These are phyloP conservation scores for Penicillium salamii DNA, from an alignment of 495 filamentous ascomycete genomes.

Conservation along the genomic window DNA sequence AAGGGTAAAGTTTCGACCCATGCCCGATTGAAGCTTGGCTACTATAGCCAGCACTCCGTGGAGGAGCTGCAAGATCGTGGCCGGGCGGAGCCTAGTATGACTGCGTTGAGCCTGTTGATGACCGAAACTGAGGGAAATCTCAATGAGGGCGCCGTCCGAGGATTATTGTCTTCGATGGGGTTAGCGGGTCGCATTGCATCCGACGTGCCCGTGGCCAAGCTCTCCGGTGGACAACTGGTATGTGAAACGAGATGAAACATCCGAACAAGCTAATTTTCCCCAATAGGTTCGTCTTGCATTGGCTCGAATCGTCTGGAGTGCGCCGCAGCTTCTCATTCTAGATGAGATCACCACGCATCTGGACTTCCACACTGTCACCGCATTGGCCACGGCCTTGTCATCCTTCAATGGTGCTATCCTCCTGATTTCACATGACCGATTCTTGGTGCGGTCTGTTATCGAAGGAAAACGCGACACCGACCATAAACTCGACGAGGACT, in stretches of 20 bases:
- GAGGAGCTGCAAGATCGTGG: slow-evolving; percentile 57
- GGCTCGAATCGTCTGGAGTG: slow-evolving; percentile 61
- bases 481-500: slow-evolving; percentile 46
- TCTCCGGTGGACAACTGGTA: slow-evolving; percentile 73
- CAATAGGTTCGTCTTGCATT: slow-evolving; percentile 66
- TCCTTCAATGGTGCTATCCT: slow-evolving; percentile 69
- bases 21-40: slow-evolving; percentile 62
- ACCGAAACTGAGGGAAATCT: slow-evolving; percentile 44
- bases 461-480: slow-evolving; percentile 55
- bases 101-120: slow-evolving; percentile 59
- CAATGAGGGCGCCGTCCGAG: slow-evolving; percentile 60
- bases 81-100: slow-evolving; percentile 45
- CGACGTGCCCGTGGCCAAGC: slow-evolving; percentile 62
- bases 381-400: slow-evolving; percentile 61
- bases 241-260: slow-evolving; percentile 1
- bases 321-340: slow-evolving; percentile 71
- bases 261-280: background rate
- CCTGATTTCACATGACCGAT: slow-evolving; percentile 75
- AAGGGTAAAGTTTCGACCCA: slow-evolving; percentile 59
- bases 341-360: slow-evolving; percentile 88
- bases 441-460: slow-evolving; percentile 64
- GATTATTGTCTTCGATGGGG: slow-evolving; percentile 60
- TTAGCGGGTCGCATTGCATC: slow-evolving; percentile 63
- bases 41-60: slow-evolving; percentile 76
- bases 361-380: slow-evolving; percentile 72